A percentile compares a stretch with the other conserved stretches of the same genome.
Evolutionary conservation across 2,329 filamentous ascomycete genomes (phyloP).

Genomic region (Exophiala sp.): DNA sequence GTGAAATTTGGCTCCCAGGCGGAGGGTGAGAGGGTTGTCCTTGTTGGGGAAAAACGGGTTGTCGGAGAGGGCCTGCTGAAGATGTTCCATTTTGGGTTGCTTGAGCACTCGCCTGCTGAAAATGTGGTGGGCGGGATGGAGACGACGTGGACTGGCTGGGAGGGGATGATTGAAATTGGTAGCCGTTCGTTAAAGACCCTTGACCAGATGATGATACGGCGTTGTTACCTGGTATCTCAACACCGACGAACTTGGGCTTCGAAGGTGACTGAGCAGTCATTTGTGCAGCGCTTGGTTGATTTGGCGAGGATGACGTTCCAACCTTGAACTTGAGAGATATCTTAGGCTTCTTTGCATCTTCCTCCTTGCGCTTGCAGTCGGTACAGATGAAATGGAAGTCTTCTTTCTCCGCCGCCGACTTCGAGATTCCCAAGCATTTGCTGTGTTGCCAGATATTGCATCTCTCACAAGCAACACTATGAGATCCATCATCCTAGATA

Average conservation of each 20-base stretch:
- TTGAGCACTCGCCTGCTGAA: background rate
- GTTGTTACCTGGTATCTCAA: constrained; percentile 13
- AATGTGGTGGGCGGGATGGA: constrained; percentile 2
- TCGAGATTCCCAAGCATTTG: constrained; percentile 75
- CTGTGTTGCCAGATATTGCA: constrained; percentile 98
- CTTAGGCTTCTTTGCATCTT: constrained; percentile 57
- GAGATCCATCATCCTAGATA: constrained; percentile 73
- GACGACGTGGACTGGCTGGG: constrained; percentile 9
- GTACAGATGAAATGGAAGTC: constrained; percentile 84
- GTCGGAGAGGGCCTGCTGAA: background rate
- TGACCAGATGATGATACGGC: constrained; percentile 4
- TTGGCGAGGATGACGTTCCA: constrained; percentile 32
- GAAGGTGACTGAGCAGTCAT: background rate
- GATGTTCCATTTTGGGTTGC: background rate
- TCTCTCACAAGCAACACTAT: constrained; percentile 86
- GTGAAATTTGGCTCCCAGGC: constrained; percentile 6
- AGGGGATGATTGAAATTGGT: constrained; percentile 24
- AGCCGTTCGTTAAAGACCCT: constrained; percentile 23
- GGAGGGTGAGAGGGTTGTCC: background rate
- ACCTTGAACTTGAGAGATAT: constrained; percentile 56
- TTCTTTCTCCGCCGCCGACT: constrained; percentile 71
- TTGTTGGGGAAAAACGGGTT: background rate
- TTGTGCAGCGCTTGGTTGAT: constrained; percentile 19
- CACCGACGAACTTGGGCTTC: constrained; percentile 11
- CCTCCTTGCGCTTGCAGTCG: constrained; percentile 65